Base-by-base conservation (phyloP, 2,329 filamentous ascomycete genomes). In the Fonsecaea multimorphosa region DNA sequence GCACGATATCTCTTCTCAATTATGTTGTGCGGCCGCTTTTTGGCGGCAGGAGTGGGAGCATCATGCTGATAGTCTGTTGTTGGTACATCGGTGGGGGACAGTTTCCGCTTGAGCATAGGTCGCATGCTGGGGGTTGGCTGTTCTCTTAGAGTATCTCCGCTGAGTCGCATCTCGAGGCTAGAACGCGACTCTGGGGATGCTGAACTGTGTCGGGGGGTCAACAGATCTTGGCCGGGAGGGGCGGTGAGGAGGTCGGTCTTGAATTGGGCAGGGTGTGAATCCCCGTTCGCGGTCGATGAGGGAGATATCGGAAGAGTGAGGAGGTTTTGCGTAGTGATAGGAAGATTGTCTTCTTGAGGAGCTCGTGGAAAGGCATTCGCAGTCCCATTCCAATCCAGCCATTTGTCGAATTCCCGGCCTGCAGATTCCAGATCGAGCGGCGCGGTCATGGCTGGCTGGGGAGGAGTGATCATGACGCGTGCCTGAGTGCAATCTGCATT, bases 21-120 rank as follows among this genome's bases (percentile, higher is more conserved):
- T 85, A 98, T 95, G 78, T 97, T 98, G 79, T 98, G 94, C 1
- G 94, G 93, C 34, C 93, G 96, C 84, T 97, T 97, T 84, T 97
- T 97, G 65, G 82, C 82, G 29, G 80, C 85, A 58, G 76, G 84
- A 22, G 55, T 61, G 74, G 82, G 73, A 84, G 88, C 72, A 82
- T 85, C 71, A 84, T 87, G 83, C 12, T 89, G 86, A 56, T 87
- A 86, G n/a, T 87, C 85, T 82, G 24, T 87, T 84, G 4, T 84
- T 49, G 78, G 77, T 74, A 74, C 68, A 54, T 80, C 77, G n/a
- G 87, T 85, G 57, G 83, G 84, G 0, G 88, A 88, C 0, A 87
- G 86, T 79, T 92, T 93, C 71, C 90, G 85, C 79, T 92, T 93
- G 71, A 88, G 84, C 67, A 78, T 67, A 22, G 66, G 64, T 12